Evolutionary conservation across 2,329 filamentous ascomycete species (phyloP), one percentile per base, ranked within the genome.

Genomic region (Didymella glomerata): DNA sequence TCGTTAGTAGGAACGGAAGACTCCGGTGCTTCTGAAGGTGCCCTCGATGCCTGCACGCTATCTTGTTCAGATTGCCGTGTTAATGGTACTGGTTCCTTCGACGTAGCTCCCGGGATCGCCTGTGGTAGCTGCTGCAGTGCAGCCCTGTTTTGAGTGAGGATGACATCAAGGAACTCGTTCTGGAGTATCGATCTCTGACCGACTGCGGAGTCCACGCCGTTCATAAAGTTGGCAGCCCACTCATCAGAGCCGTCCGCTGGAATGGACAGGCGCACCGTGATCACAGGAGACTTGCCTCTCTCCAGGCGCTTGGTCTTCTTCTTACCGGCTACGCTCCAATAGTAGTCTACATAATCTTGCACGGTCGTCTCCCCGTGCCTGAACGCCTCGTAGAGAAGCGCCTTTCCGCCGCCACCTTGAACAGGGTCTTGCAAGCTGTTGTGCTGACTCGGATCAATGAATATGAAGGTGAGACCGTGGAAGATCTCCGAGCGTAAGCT

Each of bases 161-260:
- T 95, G 1, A 91, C 91, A 75, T 97, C 92, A 2, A 99, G 83
- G 62, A 99, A 96, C 68, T 97, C 93, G 57, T 90, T 93, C 71
- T 97, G 93, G 67, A 94, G 88, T 52, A 97, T 89, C 2, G 93
- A 88, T 4, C 92, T 87, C 73, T 96, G 93, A 61, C 93, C 89
- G 13, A 96, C 84, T 45, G 86, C 82, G 20, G 89, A 75, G 2
- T 93, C 90, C 16, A 96, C 85, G 8, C 87, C 80, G 5, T 84
- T 88, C 64, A 89, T 84, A 66, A 96, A 88, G 2, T 87, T 80
- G 16, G 85, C 82, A 60, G 86, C 91, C 92, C 91, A 96, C 10
- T 85, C 80, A 54, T 83, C 78, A 64, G 82, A 70, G 38, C 82
- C 71, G 80, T 68, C 64, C 48, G 69, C 65, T 36, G 65, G 64